These are phyloP conservation scores for Cyphellophora attinorum DNA, from an alignment of 2,329 filamentous ascomycete species.

Conservation along the genomic window DNA sequence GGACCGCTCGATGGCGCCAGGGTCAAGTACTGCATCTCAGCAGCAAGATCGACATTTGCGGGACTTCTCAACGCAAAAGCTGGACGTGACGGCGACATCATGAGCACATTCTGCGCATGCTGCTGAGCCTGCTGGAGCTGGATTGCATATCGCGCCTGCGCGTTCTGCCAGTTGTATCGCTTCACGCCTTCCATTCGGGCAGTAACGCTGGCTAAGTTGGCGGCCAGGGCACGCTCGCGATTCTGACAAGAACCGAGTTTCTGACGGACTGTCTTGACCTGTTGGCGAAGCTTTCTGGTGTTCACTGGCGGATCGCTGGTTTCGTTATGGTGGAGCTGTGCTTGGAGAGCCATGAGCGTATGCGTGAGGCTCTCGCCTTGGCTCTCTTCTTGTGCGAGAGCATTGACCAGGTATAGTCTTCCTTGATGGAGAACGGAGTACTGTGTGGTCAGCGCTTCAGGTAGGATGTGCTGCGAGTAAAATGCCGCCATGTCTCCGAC, in stretches of 20 bases:
- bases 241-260: background rate
- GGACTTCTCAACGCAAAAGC: background rate
- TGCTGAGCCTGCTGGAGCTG: background rate
- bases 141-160: background rate
- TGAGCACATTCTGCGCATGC: background rate
- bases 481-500: background rate
- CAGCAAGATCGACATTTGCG: background rate
- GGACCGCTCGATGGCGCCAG: background rate
- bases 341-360: background rate
- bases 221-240: background rate
- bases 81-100: background rate
- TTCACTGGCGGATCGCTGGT: background rate
- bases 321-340: background rate
- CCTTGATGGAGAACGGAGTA: background rate
- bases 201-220: background rate
- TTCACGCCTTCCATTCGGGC: background rate
- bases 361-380: background rate
- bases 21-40: background rate
- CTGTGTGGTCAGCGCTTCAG: background rate
- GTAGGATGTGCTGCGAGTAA: background rate
- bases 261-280: background rate
- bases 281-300: background rate
- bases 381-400: background rate
- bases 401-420: background rate
- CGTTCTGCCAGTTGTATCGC: background rate